Base-by-base conservation (phyloP, 2,329 filamentous ascomycete species). In the Ophiostoma perfectum region DNA sequence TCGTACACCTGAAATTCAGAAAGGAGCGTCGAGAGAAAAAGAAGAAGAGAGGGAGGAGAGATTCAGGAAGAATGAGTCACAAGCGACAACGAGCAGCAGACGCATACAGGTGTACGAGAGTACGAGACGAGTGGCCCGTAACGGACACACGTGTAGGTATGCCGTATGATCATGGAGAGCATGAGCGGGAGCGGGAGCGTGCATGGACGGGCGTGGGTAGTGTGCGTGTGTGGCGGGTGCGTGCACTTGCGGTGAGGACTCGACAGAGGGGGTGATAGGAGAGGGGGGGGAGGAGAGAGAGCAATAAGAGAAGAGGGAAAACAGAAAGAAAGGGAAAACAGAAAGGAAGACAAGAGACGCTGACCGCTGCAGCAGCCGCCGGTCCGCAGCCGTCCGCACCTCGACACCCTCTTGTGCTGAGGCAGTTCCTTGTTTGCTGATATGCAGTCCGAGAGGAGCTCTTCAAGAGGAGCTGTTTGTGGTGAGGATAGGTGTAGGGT, bases 191-290 rank as follows among this genome's bases (percentile, higher is more conserved):
- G 55, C 55, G 55, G 55, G 55, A 60, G 52, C 52, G 52, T n/a
- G 27, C 14, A 16, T 49, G 42, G 9, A 52, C 7, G 42, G 6
- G 42, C 42, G 42, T 44, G 42, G 42, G 42, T 27, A 27, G 27
- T 27, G 27, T 27, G 27, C 27, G 27, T 27, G 27, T 27, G 27
- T 27, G 27, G 18, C 18, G 18, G 52, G 52, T 60, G 55, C 55
- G 55, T 60, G 55, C 55, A 60, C 27, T 60, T 60, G 55, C 55
- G 55, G 55, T 60, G 55, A 55, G 49, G n/a, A 36, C 27, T 16
- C 45, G 11, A 16, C 5, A 16, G 14, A 16, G 45, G 12, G 12
- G 45, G 42, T 27, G 27, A 36, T 55, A 47, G 12, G 11, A 16
- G 6, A 16, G 14, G 45, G 45, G 12, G 12, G 45, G 6, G 42